A percentile compares a stretch with the other conserved stretches of the same genome.
Evolutionary conservation across 192 early-diverging fungal genomes (phyloP).

Genomic region (Kappamyces sp.): DNA sequence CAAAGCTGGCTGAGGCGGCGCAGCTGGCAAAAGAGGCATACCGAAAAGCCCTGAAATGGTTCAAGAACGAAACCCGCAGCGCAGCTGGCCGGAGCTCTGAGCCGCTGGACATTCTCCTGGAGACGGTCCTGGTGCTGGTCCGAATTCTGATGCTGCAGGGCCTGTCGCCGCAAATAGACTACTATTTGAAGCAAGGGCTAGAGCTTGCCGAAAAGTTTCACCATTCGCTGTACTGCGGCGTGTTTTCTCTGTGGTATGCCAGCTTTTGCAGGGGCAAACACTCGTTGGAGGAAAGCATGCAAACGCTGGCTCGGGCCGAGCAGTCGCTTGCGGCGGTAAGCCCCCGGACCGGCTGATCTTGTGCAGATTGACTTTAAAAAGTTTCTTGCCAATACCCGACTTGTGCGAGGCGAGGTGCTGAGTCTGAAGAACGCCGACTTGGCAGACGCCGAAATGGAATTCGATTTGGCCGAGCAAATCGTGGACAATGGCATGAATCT

Average conservation of each 20-base stretch:
- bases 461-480: background rate
- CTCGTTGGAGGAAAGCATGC: too few relatives aligned
- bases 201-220: constrained; percentile 40
- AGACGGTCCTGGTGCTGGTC: constrained; percentile 44
- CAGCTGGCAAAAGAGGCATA: background rate
- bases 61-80: background rate
- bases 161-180: constrained; percentile 53
- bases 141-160: constrained; percentile 50
- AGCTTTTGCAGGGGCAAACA: too few relatives aligned
- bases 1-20: constrained; percentile 22
- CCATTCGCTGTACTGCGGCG: constrained; percentile 29
- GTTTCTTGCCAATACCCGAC: too few relatives aligned
- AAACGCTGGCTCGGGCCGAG: too few relatives aligned
- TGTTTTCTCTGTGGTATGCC: constrained; percentile 22
- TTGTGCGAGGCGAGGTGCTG: too few relatives aligned
- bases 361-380: too few relatives aligned
- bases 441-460: background rate
- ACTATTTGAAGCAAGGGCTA: constrained; percentile 54
- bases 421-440: background rate
- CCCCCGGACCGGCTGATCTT: too few relatives aligned
- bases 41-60: background rate
- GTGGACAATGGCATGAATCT: background rate
- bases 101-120: constrained; percentile 37
- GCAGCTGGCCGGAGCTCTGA: constrained; percentile 18
- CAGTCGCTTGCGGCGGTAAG: too few relatives aligned